These are phyloP conservation scores for Tetracladium setigerum DNA, from an alignment of 495 filamentous ascomycete species.

Conservation along the genomic window DNA sequence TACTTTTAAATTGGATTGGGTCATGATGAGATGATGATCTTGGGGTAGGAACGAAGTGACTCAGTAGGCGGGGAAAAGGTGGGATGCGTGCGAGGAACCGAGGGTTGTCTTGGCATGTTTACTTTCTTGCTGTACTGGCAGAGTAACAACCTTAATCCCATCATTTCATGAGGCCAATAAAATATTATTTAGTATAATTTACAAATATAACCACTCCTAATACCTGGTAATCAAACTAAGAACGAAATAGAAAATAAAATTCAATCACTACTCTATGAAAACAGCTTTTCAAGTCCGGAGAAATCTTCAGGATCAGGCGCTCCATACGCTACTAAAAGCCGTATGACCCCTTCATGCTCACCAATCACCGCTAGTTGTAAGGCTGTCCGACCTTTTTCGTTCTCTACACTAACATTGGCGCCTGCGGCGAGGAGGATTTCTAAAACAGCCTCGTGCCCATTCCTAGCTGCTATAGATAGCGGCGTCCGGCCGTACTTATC, in stretches of 20 bases:
- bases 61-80: no score
- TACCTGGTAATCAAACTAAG: background rate
- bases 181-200: no score
- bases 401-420: constrained; percentile 11
- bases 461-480: constrained; percentile 6
- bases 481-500: constrained; percentile 3
- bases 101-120: no score
- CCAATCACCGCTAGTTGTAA: constrained; percentile 9
- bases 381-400: constrained; percentile 10
- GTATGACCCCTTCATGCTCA: constrained; percentile 7
- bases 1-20: no score
- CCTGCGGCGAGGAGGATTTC: constrained; percentile 16
- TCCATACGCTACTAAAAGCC: constrained; percentile 11
- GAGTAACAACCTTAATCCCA: no score
- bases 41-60: no score
- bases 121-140: no score
- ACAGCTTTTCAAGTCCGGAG: constrained; percentile 15
- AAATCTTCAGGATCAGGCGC: constrained; percentile 15
- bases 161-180: no score
- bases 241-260: constrained; percentile 15
- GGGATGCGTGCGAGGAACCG: no score
- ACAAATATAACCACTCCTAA: no score
- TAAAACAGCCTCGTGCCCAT: constrained; percentile 20
- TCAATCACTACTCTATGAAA: constrained; percentile 14
- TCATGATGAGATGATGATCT: no score